Evolutionary conservation across 305 asterid species (phyloP).

Genomic region (Fraxinus sp.): DNA sequence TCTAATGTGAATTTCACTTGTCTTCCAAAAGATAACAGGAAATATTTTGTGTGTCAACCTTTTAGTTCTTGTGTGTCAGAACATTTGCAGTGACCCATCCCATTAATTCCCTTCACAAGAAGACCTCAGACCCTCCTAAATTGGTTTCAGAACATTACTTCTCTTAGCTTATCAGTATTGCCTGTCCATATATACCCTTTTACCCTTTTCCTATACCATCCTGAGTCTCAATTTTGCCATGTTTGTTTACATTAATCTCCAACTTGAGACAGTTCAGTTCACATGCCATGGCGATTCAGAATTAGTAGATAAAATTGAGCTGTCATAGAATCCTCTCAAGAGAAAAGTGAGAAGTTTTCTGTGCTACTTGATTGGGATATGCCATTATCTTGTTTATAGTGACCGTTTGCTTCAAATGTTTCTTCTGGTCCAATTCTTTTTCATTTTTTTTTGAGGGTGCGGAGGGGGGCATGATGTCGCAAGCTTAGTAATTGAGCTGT

Average conservation of each 20-base stretch:
- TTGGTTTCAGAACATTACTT: neutral
- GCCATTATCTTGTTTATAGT: neutral
- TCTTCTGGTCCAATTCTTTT: neutral
- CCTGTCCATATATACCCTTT: neutral
- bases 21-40: neutral
- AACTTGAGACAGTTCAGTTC: neutral
- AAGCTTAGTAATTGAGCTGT: neutral
- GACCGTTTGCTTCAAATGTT: neutral
- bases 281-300: neutral
- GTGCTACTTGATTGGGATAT: neutral
- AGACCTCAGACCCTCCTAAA: slow-evolving; percentile 1
- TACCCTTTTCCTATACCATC: neutral
- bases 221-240: neutral
- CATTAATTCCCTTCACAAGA: neutral
- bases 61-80: neutral
- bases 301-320: neutral
- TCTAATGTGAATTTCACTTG: neutral
- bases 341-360: neutral
- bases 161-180: neutral
- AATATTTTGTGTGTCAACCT: neutral
- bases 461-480: neutral
- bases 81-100: neutral
- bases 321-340: neutral
- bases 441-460: neutral
- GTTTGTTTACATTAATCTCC: neutral